phyloP scores from a whole-genome alignment of 371 early-diverging fungal genomes.

The Mucor velutinosus region DNA sequence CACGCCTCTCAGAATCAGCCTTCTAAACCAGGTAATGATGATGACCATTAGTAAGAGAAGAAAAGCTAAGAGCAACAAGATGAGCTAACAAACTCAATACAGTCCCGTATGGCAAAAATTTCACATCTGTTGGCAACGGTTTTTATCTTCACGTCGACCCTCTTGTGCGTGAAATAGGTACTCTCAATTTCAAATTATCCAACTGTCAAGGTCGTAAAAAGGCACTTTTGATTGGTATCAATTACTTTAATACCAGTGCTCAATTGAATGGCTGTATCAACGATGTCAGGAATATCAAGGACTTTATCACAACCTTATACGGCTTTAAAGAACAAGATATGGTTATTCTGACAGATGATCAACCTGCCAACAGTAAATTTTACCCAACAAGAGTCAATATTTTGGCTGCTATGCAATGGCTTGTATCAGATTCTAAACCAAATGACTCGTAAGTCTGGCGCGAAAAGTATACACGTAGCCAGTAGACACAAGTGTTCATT shows the following conservation, averaged over 20 bases:
- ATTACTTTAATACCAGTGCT: conserved; percentile 74
- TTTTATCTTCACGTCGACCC: conserved; percentile 37
- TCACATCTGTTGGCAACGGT: not conserved
- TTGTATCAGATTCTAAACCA: conserved; percentile 78
- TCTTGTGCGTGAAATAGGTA: conserved; percentile 15
- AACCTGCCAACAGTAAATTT: conserved; percentile 53
- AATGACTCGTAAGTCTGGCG: conserved; percentile 73
- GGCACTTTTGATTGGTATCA: conserved; percentile 91
- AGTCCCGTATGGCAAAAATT: conserved; percentile 25
- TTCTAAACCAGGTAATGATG: conserved; percentile 19
- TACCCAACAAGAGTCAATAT: conserved; percentile 86
- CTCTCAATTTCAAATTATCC: conserved; percentile 54
- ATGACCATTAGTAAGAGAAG: not conserved
- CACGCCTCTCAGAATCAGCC: conserved; percentile 24
- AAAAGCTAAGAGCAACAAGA: not conserved
- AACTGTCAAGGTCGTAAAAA: conserved; percentile 73
- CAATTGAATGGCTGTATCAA: conserved; percentile 85
- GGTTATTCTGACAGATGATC: conserved; percentile 88
- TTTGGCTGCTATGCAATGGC: conserved; percentile 79
- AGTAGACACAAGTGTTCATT: too few relatives aligned
- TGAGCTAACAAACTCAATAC: not conserved
- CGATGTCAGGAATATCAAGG: conserved; percentile 84
- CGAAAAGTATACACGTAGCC: not conserved
- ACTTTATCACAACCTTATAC: conserved; percentile 66
- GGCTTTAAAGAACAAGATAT: conserved; percentile 71